Evolutionary conservation across 2,329 filamentous ascomycete species (phyloP), one percentile per base, ranked within the genome.

Genomic region (Diaporthe citri): DNA sequence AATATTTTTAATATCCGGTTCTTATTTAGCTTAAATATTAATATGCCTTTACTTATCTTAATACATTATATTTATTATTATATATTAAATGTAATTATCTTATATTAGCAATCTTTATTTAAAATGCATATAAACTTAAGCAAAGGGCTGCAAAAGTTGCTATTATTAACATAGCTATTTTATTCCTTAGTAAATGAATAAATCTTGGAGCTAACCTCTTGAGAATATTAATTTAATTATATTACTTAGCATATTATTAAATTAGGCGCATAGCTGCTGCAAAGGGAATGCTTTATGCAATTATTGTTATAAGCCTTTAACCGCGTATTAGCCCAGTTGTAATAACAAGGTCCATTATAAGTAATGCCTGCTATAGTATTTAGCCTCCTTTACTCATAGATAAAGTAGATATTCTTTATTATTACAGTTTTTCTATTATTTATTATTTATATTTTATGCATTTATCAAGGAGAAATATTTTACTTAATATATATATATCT

Each of bases 381-480:
- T 52, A 48, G 46, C 48, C n/a, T 52, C 48, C 48, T 52, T 52
- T 52, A 52, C 48, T 52, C n/a, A 52, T n/a, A 52, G n/a, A 52
- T 34, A 6, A 52, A 25, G 48, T 52, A 52, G 48, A 52, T 52
- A 52, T 52, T 52, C 48, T 28, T 52, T 10, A 28, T 28, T 25
- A 52, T 10, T 28, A 52, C 48, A 5, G n/a, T 13, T 10, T n/a
- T 52, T 28, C 48, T 52, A 1, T 22, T 28, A 52, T 25, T n/a
- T 52, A 52, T n/a, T 52, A 52, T 52, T 52, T 52, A 52, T n/a
- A 52, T 28, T 52, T 28, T 52, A 25, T n/a, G n/a, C 48, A 6
- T 22, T 13, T 52, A 52, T 28, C 48, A 52, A 15, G 48, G 48
- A 28, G 48, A 52, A 28, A 25, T 52, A 2, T 52, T 52, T 28